phyloP scores from a whole-genome alignment of 768 basidiomycete species.

The Pseudohyphozyma bogoriensis region DNA sequence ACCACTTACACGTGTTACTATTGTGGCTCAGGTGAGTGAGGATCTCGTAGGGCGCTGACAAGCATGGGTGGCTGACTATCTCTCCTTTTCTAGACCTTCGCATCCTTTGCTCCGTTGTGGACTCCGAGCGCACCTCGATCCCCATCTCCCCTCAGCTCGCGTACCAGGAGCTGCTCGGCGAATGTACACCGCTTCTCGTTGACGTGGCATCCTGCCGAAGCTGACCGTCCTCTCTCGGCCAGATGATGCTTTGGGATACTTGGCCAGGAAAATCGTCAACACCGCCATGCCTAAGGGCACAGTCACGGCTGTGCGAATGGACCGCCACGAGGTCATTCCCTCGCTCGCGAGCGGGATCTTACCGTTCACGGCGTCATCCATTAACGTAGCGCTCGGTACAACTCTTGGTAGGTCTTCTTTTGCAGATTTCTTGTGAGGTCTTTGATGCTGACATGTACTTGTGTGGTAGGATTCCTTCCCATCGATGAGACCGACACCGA shows the following conservation, averaged over 20 bases:
- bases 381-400: not conserved
- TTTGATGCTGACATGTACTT: not conserved
- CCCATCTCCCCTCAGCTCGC: not conserved
- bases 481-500: not conserved
- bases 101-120: slow-evolving; percentile 18
- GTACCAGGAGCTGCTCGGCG: not conserved
- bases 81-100: not conserved
- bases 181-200: not conserved
- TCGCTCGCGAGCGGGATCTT: slow-evolving; percentile 1
- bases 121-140: slow-evolving; percentile 12
- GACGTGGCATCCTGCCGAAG: not conserved
- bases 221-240: too few species aligned
- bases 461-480: not conserved
- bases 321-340: not conserved
- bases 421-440: not conserved
- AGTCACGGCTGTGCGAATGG: slow-evolving; percentile 9
- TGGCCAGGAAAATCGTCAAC: slow-evolving; percentile 2
- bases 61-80: too few species aligned
- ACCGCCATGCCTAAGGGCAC: slow-evolving; percentile 1
- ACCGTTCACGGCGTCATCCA: not conserved
- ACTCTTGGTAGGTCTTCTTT: not conserved
- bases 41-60: too few species aligned
- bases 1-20: not conserved
- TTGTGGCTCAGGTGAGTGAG: not conserved
- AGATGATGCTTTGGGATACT: too few species aligned